These are phyloP conservation scores for Xylariaceae sp. DNA, from an alignment of 2,329 filamentous ascomycete species.

Conservation along the genomic window DNA sequence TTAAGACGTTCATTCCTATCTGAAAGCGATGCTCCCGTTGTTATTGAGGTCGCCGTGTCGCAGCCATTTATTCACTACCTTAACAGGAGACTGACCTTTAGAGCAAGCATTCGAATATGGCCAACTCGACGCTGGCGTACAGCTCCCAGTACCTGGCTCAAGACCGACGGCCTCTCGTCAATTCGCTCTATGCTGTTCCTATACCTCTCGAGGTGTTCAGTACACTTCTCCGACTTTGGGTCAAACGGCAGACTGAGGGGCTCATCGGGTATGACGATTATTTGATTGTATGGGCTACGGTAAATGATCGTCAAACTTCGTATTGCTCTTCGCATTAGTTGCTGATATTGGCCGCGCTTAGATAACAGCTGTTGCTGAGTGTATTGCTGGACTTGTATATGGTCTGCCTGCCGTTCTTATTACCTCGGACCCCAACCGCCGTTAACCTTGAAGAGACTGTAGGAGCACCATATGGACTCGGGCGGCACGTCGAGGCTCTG, in stretches of 20 bases:
- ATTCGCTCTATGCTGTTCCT: constrained; percentile 22
- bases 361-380: constrained; percentile 20
- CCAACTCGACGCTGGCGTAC: constrained; percentile 15
- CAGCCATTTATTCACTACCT: no score
- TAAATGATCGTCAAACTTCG: constrained; percentile 4
- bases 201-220: constrained; percentile 25
- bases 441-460: no score
- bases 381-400: constrained; percentile 22
- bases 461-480: constrained; percentile 24
- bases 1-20: no score
- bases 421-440: no score
- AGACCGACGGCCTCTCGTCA: constrained; percentile 16
- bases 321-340: background rate
- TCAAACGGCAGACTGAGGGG: constrained; percentile 19
- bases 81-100: background rate
- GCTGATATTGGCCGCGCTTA: constrained; percentile 5
- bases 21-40: no score
- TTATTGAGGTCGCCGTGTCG: no score
- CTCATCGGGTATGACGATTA: constrained; percentile 24
- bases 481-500: constrained; percentile 23
- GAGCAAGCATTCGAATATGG: constrained; percentile 4
- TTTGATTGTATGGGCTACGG: constrained; percentile 27
- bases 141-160: constrained; percentile 24
- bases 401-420: constrained; percentile 20
- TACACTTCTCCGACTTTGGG: constrained; percentile 21